phyloP scores from a whole-genome alignment of 2,329 filamentous ascomycete genomes.

The Aaosphaeria pasadenensis region DNA sequence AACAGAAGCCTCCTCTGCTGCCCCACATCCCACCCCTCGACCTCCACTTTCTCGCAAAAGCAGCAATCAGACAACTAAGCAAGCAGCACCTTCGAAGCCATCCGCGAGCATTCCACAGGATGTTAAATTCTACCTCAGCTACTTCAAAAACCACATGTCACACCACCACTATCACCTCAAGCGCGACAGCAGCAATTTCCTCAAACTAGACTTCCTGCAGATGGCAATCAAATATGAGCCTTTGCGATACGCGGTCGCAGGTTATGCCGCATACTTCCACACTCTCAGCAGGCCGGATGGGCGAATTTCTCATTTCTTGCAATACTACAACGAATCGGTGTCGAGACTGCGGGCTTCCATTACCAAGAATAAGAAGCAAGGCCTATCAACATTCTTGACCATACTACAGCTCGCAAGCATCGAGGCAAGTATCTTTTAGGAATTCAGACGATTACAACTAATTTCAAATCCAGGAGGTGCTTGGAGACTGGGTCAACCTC shows the following conservation, averaged over 20 bases:
- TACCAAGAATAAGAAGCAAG: constrained; percentile 67
- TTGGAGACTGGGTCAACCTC: constrained; percentile 93
- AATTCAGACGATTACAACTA: background rate
- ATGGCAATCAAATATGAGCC: constrained; percentile 75
- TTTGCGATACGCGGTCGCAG: constrained; percentile 80
- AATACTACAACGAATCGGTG: constrained; percentile 88
- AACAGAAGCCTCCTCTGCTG: constrained; percentile 42
- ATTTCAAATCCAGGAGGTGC: constrained; percentile 65
- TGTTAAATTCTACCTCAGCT: constrained; percentile 73
- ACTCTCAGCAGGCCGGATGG: constrained; percentile 68
- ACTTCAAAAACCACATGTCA: constrained; percentile 74
- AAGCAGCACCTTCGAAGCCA: constrained; percentile 9
- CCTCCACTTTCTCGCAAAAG: constrained; percentile 31
- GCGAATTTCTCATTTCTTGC: constrained; percentile 76
- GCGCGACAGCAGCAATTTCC: constrained; percentile 68
- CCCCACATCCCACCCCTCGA: constrained; percentile 18
- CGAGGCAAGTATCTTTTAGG: constrained; percentile 60
- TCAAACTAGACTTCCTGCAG: constrained; percentile 67
- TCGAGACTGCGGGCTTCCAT: constrained; percentile 70
- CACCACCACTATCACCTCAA: constrained; percentile 80
- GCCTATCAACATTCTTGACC: constrained; percentile 73
- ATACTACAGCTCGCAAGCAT: constrained; percentile 91
- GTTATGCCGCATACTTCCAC: constrained; percentile 84
- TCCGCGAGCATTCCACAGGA: constrained; percentile 55
- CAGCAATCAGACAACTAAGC: constrained; percentile 25